A percentile compares a stretch with the other conserved stretches of the same genome.
These are phyloP conservation scores for Blastobotrys peoriensis DNA, from an alignment of 805 yeast species.

Conservation along the genomic window DNA sequence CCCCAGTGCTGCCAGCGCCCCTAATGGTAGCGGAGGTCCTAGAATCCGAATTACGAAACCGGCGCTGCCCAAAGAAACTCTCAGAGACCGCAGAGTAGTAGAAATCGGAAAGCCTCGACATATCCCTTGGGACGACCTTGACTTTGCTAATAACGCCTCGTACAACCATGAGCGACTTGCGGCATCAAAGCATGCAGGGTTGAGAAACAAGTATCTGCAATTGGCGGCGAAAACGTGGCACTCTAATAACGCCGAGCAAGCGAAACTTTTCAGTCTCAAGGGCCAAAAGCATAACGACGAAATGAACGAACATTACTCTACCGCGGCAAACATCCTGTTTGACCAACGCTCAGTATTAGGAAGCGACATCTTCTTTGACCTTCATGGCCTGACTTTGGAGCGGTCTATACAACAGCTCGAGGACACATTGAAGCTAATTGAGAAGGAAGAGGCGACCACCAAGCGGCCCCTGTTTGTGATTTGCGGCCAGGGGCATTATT, in stretches of 20 bases:
- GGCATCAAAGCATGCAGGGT: slow-evolving; percentile 25
- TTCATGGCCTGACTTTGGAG: slow-evolving; percentile 33
- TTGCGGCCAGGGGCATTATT: slow-evolving; percentile 31
- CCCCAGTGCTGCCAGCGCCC: no score
- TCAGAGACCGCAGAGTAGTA: not conserved
- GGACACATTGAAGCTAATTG: slow-evolving; percentile 20
- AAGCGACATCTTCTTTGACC: slow-evolving; percentile 27
- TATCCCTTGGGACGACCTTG: slow-evolving; percentile 28
- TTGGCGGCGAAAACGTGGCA: slow-evolving; percentile 31
- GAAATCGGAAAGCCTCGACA: slow-evolving; percentile 5
- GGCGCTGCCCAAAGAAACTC: not conserved
- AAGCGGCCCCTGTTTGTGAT: slow-evolving; percentile 28
- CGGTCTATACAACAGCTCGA: slow-evolving; percentile 29
- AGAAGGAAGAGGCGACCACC: slow-evolving; percentile 18
- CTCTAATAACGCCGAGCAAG: slow-evolving; percentile 27
- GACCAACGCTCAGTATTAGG: slow-evolving; percentile 21
- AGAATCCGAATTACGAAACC: slow-evolving; percentile 1
- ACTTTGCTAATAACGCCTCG: slow-evolving; percentile 19
- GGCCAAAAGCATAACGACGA: slow-evolving; percentile 28
- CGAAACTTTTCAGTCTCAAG: slow-evolving; percentile 26
- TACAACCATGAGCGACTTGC: slow-evolving; percentile 24
- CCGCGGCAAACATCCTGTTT: slow-evolving; percentile 25
- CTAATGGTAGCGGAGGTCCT: not conserved
- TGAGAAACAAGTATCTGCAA: slow-evolving; percentile 30
- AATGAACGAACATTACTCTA: slow-evolving; percentile 23